phyloP scores from a whole-genome alignment of 495 filamentous ascomycete genomes.

The Umbilicaria muhlenbergii region DNA sequence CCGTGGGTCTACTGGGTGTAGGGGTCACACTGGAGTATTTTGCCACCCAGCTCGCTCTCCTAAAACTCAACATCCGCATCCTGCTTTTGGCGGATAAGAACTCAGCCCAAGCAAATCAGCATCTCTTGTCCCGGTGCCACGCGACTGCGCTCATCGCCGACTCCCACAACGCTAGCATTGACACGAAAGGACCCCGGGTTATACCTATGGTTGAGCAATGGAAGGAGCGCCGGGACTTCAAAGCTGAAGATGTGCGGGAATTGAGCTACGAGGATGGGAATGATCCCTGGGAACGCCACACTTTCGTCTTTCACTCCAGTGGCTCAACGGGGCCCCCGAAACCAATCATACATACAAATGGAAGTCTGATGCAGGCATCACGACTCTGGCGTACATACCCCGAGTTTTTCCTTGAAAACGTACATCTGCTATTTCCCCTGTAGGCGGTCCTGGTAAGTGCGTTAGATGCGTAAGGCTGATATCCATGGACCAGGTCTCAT shows the following conservation, averaged over 20 bases:
- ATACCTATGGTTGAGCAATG: background rate
- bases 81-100: background rate
- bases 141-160: conserved; percentile 1
- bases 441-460: background rate
- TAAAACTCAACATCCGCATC: conserved; percentile 1
- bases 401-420: background rate
- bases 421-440: background rate
- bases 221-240: background rate
- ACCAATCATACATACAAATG: conserved; percentile 27
- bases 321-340: conserved; percentile 26
- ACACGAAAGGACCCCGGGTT: background rate
- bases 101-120: background rate
- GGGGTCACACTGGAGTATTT: background rate
- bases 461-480: background rate
- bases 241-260: background rate
- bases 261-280: background rate
- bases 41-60: background rate
- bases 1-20: background rate
- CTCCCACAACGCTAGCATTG: background rate
- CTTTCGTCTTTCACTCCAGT: conserved; percentile 28
- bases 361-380: background rate
- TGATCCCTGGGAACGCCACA: conserved; percentile 1
- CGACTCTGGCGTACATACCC: background rate
- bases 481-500: background rate
- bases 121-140: background rate